Conservation (phyloP, 208 protist genomes). For the Jaenimonas drosophilae region DNA sequence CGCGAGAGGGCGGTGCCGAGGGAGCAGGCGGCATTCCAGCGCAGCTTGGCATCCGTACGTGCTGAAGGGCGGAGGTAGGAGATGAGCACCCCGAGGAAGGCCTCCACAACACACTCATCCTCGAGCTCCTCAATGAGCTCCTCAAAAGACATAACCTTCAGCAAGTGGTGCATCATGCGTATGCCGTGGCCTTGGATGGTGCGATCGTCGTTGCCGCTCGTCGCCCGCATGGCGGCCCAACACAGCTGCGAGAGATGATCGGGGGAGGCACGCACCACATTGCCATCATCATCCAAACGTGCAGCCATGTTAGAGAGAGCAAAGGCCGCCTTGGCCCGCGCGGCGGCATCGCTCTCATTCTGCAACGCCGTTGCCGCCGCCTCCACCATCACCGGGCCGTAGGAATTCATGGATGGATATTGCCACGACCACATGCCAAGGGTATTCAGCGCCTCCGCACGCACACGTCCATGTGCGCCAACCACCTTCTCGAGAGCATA, state of each 20-base stretch:
- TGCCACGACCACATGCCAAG: conserved; percentile 73
- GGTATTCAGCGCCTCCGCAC: conserved; percentile 64
- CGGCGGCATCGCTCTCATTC: conserved; percentile 23
- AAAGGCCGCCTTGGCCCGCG: conserved; percentile 72
- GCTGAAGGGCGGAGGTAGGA: conserved; percentile 22
- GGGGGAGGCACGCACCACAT: not conserved
- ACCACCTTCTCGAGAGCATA: no score
- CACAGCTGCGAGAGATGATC: conserved; percentile 36
- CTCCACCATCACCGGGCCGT: conserved; percentile 26
- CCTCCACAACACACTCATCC: conserved; percentile 53
- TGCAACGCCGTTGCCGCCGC: conserved; percentile 24
- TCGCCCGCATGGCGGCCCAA: conserved; percentile 36
- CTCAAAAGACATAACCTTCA: conserved; percentile 38
- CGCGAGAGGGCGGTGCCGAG: conserved; percentile 48
- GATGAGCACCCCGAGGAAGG: conserved; percentile 47
- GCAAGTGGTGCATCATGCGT: conserved; percentile 72
- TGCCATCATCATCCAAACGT: conserved; percentile 11
- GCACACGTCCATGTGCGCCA: no score
- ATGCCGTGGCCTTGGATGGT: conserved; percentile 62
- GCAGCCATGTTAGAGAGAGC: conserved; percentile 62
- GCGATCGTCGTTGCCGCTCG: conserved; percentile 13
- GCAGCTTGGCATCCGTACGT: conserved; percentile 47
- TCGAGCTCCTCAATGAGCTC: conserved; percentile 58
- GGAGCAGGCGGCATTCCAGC: conserved; percentile 69
- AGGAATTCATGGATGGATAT: conserved; percentile 44